These are phyloP conservation scores for Neurospora hispaniola DNA, from an alignment of 495 filamentous ascomycete species.

Conservation along the genomic window DNA sequence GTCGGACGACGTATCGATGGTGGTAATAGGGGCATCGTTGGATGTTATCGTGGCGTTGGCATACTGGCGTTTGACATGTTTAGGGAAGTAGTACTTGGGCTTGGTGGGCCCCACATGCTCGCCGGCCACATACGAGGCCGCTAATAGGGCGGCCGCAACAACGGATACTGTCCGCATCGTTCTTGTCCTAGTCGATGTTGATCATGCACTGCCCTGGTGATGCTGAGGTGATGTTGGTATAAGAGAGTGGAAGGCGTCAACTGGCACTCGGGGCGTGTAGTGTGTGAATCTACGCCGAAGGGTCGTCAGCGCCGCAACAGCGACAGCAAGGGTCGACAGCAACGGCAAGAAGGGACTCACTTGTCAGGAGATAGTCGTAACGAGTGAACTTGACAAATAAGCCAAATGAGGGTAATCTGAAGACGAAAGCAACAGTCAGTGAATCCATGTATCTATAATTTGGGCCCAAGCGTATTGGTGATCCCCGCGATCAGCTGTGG, in stretches of 20 bases:
- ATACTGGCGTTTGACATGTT: conserved; percentile 47
- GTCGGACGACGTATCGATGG: conserved; percentile 1
- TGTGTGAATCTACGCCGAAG: conserved; percentile 19
- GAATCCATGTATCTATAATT: conserved; percentile 1
- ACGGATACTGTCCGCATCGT: conserved; percentile 40
- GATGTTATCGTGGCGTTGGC: conserved; percentile 38
- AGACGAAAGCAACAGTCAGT: conserved; percentile 16
- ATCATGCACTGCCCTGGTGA: conserved; percentile 3
- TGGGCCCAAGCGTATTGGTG: conserved; percentile 19
- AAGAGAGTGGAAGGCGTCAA: conserved; percentile 9
- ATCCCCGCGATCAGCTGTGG: conserved; percentile 22
- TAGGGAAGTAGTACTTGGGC: conserved; percentile 50
- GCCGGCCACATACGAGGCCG: conserved; percentile 38
- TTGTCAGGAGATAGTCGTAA: conserved; percentile 44
- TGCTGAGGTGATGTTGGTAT: conserved; percentile 9
- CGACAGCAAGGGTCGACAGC: conserved; percentile 7
- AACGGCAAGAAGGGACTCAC: conserved; percentile 18
- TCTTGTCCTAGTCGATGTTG: conserved; percentile 12
- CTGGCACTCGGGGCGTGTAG: neutral
- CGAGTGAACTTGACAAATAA: conserved; percentile 54
- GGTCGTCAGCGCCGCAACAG: conserved; percentile 13
- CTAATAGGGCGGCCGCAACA: conserved; percentile 41
- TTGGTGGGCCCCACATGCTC: conserved; percentile 24
- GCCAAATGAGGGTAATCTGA: conserved; percentile 49
- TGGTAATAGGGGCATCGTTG: conserved; percentile 6